phyloP scores from a whole-genome alignment of 805 yeast genomes.

The Zygoascus flipseniorum region DNA sequence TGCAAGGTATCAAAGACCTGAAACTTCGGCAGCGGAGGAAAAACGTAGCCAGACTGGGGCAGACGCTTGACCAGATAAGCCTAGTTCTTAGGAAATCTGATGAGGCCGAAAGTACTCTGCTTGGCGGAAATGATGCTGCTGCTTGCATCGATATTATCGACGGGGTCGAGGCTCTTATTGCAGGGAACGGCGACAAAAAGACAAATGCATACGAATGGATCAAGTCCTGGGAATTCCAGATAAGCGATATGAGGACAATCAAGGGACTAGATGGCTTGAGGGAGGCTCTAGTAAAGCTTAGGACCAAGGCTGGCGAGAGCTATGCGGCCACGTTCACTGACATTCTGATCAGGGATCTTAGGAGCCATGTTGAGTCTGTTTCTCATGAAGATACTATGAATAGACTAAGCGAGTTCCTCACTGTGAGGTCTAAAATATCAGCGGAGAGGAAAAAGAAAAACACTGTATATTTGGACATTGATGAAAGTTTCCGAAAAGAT shows the following conservation, averaged over 20 bases:
- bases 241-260: slow-evolving; percentile 36
- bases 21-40: slow-evolving; percentile 43
- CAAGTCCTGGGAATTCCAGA: slow-evolving; percentile 16
- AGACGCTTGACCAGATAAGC: slow-evolving; percentile 47
- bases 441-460: slow-evolving; percentile 17
- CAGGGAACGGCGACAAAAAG: slow-evolving; percentile 36
- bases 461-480: slow-evolving; percentile 33
- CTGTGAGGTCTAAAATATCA: neutral
- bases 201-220: slow-evolving; percentile 9
- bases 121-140: slow-evolving; percentile 37
- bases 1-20: slow-evolving; percentile 42
- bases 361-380: slow-evolving; percentile 45
- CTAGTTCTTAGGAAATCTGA: slow-evolving; percentile 39
- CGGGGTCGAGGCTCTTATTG: slow-evolving; percentile 47
- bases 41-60: slow-evolving; percentile 57
- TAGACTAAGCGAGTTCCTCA: slow-evolving; percentile 34
- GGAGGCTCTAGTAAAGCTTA: slow-evolving; percentile 45
- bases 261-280: slow-evolving; percentile 45
- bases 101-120: slow-evolving; percentile 40
- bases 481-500: slow-evolving; percentile 33
- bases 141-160: slow-evolving; percentile 51
- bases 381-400: slow-evolving; percentile 41
- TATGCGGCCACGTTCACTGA: slow-evolving; percentile 52
- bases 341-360: slow-evolving; percentile 51
- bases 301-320: slow-evolving; percentile 61